Conservation (phyloP, 164 flowering plant genomes). For the Protea cynaroides region DNA sequence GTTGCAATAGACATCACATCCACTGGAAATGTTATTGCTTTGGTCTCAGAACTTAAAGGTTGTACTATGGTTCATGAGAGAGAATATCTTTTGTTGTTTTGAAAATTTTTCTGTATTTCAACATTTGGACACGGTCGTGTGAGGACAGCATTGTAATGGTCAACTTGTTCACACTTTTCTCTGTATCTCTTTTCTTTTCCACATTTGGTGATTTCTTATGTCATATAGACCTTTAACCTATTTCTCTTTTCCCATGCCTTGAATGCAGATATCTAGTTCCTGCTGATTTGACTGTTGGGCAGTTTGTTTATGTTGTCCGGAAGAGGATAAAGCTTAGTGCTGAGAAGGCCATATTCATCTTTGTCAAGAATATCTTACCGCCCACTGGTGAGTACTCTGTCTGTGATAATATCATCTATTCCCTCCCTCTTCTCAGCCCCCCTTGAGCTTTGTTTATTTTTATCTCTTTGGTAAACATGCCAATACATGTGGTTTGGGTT, state of each 20-base stretch:
- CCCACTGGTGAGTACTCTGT: conserved; percentile 55
- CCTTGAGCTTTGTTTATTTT: too few relatives aligned
- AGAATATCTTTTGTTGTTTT: too few relatives aligned
- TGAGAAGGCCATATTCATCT: conserved; percentile 80
- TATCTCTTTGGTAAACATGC: too few relatives aligned
- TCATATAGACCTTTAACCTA: too few relatives aligned
- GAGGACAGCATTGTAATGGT: too few relatives aligned
- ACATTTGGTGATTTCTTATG: background rate
- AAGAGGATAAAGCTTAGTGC: conserved; percentile 82
- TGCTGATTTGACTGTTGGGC: conserved; percentile 84
- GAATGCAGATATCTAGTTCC: conserved; percentile 76
- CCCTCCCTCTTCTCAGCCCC: background rate
- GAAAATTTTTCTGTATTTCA: too few relatives aligned
- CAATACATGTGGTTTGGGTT: too few relatives aligned
- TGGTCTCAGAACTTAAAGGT: too few relatives aligned
- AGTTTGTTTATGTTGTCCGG: conserved; percentile 83
- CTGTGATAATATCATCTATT: background rate
- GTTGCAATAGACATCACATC: too few relatives aligned
- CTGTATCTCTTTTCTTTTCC: background rate
- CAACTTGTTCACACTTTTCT: background rate
- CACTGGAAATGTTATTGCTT: too few relatives aligned
- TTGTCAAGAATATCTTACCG: conserved; percentile 71
- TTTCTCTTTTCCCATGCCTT: background rate
- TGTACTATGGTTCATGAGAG: too few relatives aligned
- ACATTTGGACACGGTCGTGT: too few relatives aligned